A percentile compares a stretch with the other conserved stretches of the same genome.
These are phyloP conservation scores for Aspergillus sp. DNA, from an alignment of 2,329 filamentous ascomycete species.

Conservation along the genomic window DNA sequence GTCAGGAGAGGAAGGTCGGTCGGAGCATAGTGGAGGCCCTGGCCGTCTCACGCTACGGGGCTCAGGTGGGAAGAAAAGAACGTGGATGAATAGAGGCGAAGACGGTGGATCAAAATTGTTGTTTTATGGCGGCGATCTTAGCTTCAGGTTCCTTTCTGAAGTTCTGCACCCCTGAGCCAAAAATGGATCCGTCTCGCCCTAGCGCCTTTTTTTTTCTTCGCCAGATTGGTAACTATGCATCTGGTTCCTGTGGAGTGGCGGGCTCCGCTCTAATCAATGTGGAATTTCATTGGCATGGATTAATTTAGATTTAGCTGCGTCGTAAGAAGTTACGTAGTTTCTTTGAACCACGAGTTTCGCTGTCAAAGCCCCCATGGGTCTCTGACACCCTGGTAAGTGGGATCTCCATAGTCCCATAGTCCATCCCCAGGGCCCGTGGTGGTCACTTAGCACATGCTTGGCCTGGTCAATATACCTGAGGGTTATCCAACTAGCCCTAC, in stretches of 20 bases:
- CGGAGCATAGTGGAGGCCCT: background rate
- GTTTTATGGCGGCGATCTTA: conserved; percentile 4
- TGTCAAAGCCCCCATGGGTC: background rate
- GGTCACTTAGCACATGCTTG: no score
- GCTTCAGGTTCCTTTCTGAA: background rate
- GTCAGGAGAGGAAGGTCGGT: background rate
- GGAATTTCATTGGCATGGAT: conserved; percentile 1
- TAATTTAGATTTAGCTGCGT: conserved; percentile 11
- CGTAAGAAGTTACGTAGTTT: conserved; percentile 10
- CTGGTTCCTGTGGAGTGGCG: background rate
- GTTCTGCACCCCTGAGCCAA: conserved; percentile 5
- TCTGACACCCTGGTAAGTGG: no score
- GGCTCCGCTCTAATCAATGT: conserved; percentile 3
- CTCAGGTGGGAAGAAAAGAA: background rate
- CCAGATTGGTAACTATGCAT: no score
- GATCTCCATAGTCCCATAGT: no score
- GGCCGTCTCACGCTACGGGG: background rate
- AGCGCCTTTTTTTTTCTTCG: no score
- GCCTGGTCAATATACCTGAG: background rate
- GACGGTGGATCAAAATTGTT: conserved; percentile 1
- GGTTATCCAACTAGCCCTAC: conserved; percentile 69
- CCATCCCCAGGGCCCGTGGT: no score
- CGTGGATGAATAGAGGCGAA: background rate
- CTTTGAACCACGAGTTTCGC: background rate
- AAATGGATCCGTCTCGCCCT: background rate